Base-by-base conservation (phyloP, 176 grass and related monocot species). In the Dendrocalamus sinicus region DNA sequence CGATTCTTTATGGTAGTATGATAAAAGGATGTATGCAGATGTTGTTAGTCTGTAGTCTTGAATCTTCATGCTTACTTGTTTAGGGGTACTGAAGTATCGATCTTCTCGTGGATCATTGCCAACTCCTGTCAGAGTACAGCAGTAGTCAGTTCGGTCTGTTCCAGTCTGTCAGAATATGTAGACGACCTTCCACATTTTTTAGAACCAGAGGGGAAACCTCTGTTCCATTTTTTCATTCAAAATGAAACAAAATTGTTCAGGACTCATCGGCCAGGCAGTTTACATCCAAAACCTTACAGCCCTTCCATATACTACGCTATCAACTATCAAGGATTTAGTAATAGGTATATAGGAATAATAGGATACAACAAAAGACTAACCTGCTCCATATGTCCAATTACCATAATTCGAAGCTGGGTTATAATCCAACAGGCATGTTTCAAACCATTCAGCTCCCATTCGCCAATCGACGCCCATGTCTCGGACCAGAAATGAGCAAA, bases 41-140 rank as follows among this genome's bases (percentile, higher is more conserved):
- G 22, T 52, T 69, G 8, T 32, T 52, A 43, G 3, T 41, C 5
- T 70, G 53, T 62, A 65, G 45, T 54, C 28, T 71, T 46, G 70
- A 57, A 47, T 48, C 19, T 72, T 47, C 70, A 57, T 59, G 40
- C 90, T 89, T 92, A 95, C 93, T 92, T 95, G 96, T 82, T 98
- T 98, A 44, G 96, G 90, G n/a, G 92, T 92, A 59, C 93, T 98
- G 58, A 98, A 98, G 83, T 98, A 95, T 61, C 93, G 91, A 82
- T 98, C 93, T 92, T 98, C 96, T 78, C 96, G 76, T 40, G 96
- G 96, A 61, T 95, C 93, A 88, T 98, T 98, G 47, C 96, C 96
- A 60, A 98, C 91, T 84, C 93, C 96, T 98, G 86, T 86, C 39
- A 84, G 5, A 64, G 60, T 48, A 57, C 40, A 89, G n/a, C 26